phyloP scores from a whole-genome alignment of 2,329 filamentous ascomycete species.

The Aspergillus brasiliensis region DNA sequence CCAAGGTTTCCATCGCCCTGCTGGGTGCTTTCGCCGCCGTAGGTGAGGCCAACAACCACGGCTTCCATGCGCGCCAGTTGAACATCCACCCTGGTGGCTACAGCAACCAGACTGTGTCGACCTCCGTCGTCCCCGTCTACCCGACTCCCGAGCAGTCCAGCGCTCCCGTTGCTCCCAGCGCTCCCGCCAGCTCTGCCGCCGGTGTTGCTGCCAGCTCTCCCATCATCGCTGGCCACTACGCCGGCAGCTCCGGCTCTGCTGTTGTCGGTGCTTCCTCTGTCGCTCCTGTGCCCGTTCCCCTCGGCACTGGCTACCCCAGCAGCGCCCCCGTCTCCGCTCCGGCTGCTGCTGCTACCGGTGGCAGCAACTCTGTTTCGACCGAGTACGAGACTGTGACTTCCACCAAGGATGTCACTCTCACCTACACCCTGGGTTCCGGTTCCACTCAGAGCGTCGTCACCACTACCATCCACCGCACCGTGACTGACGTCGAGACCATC shows the following conservation, averaged over 20 bases:
- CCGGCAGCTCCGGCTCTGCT: conserved; percentile 5
- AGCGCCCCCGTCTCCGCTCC: conserved; percentile 8
- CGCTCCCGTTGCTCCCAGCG: conserved; percentile 3
- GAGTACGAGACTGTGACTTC: conserved; percentile 18
- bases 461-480: conserved; percentile 39
- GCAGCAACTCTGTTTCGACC: background rate
- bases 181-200: conserved; percentile 15
- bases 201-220: conserved; percentile 8
- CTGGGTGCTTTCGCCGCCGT: conserved; percentile 39
- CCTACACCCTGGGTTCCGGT: conserved; percentile 44
- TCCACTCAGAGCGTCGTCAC: conserved; percentile 39
- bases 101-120: conserved; percentile 18
- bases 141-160: conserved; percentile 19
- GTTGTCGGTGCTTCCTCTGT: conserved; percentile 4
- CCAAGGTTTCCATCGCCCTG: conserved; percentile 39
- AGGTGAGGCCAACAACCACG: conserved; percentile 35
- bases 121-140: conserved; percentile 25
- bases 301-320: conserved; percentile 25
- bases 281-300: conserved; percentile 20
- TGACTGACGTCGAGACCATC: conserved; percentile 30
- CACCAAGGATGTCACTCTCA: conserved; percentile 35
- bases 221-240: background rate
- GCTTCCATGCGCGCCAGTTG: conserved; percentile 26
- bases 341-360: background rate
- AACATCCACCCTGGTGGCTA: conserved; percentile 23